Conservation (phyloP, 2,329 filamentous ascomycete genomes). For the Trichophyton schoenleinii region DNA sequence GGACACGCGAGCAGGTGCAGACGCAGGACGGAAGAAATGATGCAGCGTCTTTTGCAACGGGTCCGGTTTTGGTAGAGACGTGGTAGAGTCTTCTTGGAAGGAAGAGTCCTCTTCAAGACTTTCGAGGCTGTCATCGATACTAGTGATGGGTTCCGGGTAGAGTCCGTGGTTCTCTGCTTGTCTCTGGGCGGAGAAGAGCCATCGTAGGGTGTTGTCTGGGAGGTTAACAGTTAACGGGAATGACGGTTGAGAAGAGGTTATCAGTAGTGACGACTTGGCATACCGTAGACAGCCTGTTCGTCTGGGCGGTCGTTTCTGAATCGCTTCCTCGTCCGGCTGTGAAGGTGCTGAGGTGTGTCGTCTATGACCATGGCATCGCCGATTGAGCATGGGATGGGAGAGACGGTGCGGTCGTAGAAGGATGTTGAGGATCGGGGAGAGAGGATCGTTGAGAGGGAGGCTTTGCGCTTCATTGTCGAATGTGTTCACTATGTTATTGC, state of each 20-base stretch:
- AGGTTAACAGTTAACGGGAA: conserved; percentile 12
- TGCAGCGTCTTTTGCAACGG: conserved; percentile 30
- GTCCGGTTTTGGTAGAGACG: conserved; percentile 21
- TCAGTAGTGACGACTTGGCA: conserved; percentile 17
- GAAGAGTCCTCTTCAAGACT: conserved; percentile 2
- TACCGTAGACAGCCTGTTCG: conserved; percentile 44
- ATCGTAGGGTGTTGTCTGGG: conserved; percentile 31
- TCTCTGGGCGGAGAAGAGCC: conserved; percentile 32
- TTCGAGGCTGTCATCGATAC: background rate
- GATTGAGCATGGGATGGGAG: conserved; percentile 15
- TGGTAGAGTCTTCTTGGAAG: conserved; percentile 12
- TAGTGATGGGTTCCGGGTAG: conserved; percentile 11
- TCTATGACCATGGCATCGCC: conserved; percentile 21
- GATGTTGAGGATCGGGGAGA: conserved; percentile 29
- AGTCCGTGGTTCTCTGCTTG: conserved; percentile 14
- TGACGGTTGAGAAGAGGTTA: background rate
- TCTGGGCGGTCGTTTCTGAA: conserved; percentile 47
- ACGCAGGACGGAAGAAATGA: conserved; percentile 28
- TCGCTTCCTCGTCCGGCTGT: conserved; percentile 47
- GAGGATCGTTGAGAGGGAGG: conserved; percentile 37
- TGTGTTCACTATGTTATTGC: background rate
- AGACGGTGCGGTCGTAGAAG: conserved; percentile 16
- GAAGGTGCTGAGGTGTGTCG: conserved; percentile 34
- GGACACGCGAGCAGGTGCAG: conserved; percentile 11
- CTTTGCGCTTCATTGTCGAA: conserved; percentile 49